Evolutionary conservation across 371 early-diverging fungal species (phyloP).

Genomic region (Circinella umbellata): DNA sequence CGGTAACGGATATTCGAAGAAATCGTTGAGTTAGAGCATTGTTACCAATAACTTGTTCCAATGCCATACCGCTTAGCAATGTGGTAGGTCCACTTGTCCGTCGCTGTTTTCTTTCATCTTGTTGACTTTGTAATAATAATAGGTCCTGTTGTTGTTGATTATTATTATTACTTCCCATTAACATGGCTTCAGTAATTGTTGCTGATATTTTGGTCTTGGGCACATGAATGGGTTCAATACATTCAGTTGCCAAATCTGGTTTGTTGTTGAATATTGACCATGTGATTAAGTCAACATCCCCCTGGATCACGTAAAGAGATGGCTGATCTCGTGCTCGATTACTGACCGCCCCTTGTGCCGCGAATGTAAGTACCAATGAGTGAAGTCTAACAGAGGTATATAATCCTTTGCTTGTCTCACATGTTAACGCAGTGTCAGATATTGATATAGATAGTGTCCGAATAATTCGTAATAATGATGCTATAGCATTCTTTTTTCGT

Average conservation of each 20-base stretch:
- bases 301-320: conserved; percentile 29
- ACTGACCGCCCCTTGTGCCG: conserved; percentile 10
- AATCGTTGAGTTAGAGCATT: conserved; percentile 7
- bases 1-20: background rate
- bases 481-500: conserved; percentile 6
- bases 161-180: conserved; percentile 1
- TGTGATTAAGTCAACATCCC: conserved; percentile 16
- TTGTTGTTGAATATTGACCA: conserved; percentile 27
- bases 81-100: background rate
- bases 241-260: conserved; percentile 20
- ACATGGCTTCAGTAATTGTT: conserved; percentile 23
- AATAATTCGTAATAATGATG: conserved; percentile 17
- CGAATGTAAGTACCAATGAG: conserved; percentile 11
- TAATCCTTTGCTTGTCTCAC: conserved; percentile 15
- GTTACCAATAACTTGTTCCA: conserved; percentile 3
- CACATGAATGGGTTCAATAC: conserved; percentile 21
- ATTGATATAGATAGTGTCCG: conserved; percentile 25
- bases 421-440: conserved; percentile 25
- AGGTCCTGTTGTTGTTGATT: too few species aligned
- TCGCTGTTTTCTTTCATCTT: background rate
- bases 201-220: conserved; percentile 21
- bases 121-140: background rate
- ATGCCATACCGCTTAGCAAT: conserved; percentile 12
- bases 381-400: conserved; percentile 22
- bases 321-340: conserved; percentile 15